These are phyloP conservation scores for Spiraea crenata DNA, from an alignment of 331 rosid species.

Conservation along the genomic window DNA sequence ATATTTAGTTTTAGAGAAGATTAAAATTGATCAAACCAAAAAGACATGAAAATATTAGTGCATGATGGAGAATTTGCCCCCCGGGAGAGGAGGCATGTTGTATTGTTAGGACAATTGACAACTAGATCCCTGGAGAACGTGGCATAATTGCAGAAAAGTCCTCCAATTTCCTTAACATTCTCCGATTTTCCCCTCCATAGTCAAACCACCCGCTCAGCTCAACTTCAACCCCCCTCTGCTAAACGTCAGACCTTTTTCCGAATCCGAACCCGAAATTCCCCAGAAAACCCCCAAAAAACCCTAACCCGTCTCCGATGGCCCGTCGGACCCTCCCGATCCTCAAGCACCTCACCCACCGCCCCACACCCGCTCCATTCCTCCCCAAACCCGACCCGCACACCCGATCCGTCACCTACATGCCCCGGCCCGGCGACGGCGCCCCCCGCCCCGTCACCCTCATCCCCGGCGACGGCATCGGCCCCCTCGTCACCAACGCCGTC, in stretches of 20 bases:
- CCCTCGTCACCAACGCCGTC: slow-evolving; percentile 71
- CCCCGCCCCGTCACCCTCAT: slow-evolving; percentile 78
- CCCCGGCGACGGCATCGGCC: slow-evolving; percentile 92
- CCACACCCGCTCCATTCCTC: slow-evolving; percentile 5
- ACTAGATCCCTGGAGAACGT: neutral
- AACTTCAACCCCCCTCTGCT: slow-evolving; percentile 17
- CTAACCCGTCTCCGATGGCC: slow-evolving; percentile 31
- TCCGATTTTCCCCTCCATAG: neutral
- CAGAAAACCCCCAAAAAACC: slow-evolving; percentile 10
- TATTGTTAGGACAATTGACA: neutral
- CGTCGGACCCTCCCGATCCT: slow-evolving; percentile 42
- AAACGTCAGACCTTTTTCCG: neutral
- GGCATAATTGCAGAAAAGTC: slow-evolving; percentile 7
- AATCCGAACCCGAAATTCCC: neutral
- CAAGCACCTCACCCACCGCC: slow-evolving; percentile 22
- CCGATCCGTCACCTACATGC: slow-evolving; percentile 32
- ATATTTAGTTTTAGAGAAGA: too few species aligned
- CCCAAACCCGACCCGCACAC: slow-evolving; percentile 25
- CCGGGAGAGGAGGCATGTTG: neutral
- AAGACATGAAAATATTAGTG: too few species aligned
- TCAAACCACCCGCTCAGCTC: neutral
- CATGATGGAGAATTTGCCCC: neutral
- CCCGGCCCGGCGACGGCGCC: slow-evolving; percentile 49
- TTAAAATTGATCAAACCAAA: too few species aligned
- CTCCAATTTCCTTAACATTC: neutral